A percentile compares a stretch with the other conserved stretches of the same genome.
phyloP scores from a whole-genome alignment of 306 rosid species.

The Lathyrus tuberosus region DNA sequence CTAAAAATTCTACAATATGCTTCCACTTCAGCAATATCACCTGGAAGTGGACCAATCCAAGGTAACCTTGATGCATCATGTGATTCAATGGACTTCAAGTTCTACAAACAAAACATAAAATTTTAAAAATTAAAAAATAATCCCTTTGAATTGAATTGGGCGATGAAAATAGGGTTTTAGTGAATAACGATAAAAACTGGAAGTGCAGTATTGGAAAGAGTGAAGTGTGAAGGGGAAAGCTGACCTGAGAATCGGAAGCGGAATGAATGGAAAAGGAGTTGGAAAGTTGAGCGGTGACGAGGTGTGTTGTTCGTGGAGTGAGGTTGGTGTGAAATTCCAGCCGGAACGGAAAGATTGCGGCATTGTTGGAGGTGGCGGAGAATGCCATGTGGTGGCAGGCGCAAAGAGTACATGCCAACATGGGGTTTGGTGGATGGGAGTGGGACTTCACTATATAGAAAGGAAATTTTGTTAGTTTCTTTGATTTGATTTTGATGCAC shows the following conservation, averaged over 20 bases:
- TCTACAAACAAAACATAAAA: conserved; percentile 34
- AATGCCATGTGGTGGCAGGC: conserved; percentile 65
- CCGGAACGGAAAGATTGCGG: conserved; percentile 45
- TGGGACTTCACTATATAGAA: neutral
- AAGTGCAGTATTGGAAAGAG: too few species aligned
- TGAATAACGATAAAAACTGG: too few species aligned
- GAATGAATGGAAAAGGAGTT: conserved; percentile 51
- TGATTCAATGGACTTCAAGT: conserved; percentile 50
- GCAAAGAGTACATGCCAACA: conserved; percentile 57
- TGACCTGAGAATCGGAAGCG: conserved; percentile 74
- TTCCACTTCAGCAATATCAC: conserved; percentile 97
- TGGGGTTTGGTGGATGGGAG: neutral
- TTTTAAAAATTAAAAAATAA: neutral
- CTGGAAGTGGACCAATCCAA: conserved; percentile 88
- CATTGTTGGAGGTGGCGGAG: conserved; percentile 45
- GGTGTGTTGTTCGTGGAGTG: conserved; percentile 24
- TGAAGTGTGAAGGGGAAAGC: neutral
- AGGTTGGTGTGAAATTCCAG: conserved; percentile 42
- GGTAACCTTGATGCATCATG: conserved; percentile 52
- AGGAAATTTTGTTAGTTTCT: neutral
- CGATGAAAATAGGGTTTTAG: too few species aligned
- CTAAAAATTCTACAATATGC: conserved; percentile 94
- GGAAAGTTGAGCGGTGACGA: conserved; percentile 68
- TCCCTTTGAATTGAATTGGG: too few species aligned
- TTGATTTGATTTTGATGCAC: conserved; percentile 12